Percentiles rank a stretch among this genome's conserved stretches.
These are phyloP conservation scores for Teratosphaeria destructans DNA, from an alignment of 2,329 filamentous ascomycete genomes.

Conservation along the genomic window DNA sequence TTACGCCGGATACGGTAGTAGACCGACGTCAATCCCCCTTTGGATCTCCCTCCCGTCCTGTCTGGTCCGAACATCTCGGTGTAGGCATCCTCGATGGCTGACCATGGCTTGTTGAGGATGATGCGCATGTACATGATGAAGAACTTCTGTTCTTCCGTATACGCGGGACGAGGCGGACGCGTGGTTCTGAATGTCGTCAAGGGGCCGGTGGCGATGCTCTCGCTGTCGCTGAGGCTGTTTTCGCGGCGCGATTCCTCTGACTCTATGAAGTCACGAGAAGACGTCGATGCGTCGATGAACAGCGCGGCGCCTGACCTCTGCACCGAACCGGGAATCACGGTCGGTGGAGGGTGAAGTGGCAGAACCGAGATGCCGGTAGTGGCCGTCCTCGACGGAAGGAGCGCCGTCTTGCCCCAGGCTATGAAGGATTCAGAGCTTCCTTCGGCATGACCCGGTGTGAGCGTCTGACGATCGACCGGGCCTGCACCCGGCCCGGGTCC, in stretches of 20 bases:
- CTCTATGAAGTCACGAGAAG: background rate
- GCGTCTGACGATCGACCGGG: background rate
- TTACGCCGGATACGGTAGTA: conserved; percentile 25
- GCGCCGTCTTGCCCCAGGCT: background rate
- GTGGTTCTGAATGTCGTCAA: background rate
- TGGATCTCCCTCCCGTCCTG: conserved; percentile 11
- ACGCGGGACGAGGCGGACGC: conserved; percentile 19
- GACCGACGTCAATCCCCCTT: conserved; percentile 23
- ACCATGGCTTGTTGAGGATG: conserved; percentile 16
- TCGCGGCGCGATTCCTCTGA: background rate
- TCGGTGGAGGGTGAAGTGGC: background rate
- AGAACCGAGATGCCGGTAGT: background rate
- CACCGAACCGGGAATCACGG: background rate
- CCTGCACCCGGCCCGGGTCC: background rate
- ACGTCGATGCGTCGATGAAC: background rate
- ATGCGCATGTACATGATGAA: conserved; percentile 21
- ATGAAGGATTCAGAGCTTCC: background rate
- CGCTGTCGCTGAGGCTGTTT: background rate
- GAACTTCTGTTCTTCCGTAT: conserved; percentile 27
- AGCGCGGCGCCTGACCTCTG: background rate
- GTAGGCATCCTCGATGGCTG: conserved; percentile 21
- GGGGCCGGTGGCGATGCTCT: background rate
- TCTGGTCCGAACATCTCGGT: conserved; percentile 10
- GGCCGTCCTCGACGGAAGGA: background rate
- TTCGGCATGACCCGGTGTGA: background rate